phyloP scores from a whole-genome alignment of 2,329 filamentous ascomycete genomes.

The Ceratocystis ficicola region DNA sequence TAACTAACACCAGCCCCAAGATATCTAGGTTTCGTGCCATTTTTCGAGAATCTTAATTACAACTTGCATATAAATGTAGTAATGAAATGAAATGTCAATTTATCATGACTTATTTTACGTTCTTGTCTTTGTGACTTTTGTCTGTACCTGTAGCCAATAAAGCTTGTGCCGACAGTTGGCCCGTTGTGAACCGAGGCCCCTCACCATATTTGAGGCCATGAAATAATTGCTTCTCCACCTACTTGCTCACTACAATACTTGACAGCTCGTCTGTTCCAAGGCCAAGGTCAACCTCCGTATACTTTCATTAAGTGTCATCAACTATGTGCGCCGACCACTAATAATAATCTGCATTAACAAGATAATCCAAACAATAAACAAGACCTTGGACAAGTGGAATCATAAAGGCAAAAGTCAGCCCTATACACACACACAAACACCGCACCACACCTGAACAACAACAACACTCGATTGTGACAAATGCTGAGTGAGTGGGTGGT shows the following conservation, averaged over 20 bases:
- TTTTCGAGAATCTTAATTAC: no score
- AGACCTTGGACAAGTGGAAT: slow-evolving; percentile 11
- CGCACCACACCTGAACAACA: background rate
- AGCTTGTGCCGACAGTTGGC: no score
- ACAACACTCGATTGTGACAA: no score
- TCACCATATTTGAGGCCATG: no score
- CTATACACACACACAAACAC: slow-evolving; percentile 6
- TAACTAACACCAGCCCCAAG: slow-evolving; percentile 10
- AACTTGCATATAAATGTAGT: no score
- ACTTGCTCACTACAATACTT: background rate
- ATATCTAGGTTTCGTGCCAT: slow-evolving; percentile 4
- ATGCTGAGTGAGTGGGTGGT: background rate
- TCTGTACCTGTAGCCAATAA: no score
- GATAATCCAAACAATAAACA: slow-evolving; percentile 15
- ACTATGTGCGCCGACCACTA: slow-evolving; percentile 10
- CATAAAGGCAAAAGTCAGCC: background rate
- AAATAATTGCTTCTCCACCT: no score
- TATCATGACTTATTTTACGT: no score
- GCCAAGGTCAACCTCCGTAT: slow-evolving; percentile 14
- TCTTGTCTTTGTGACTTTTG: no score
- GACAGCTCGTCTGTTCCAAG: slow-evolving; percentile 3
- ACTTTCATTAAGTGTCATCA: slow-evolving; percentile 11
- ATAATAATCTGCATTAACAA: slow-evolving; percentile 14
- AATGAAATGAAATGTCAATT: no score
- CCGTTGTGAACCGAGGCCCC: no score